Evolutionary conservation across 768 basidiomycete species (phyloP), one percentile per base, ranked within the genome.

Genomic region (Tylopilus balloui): DNA sequence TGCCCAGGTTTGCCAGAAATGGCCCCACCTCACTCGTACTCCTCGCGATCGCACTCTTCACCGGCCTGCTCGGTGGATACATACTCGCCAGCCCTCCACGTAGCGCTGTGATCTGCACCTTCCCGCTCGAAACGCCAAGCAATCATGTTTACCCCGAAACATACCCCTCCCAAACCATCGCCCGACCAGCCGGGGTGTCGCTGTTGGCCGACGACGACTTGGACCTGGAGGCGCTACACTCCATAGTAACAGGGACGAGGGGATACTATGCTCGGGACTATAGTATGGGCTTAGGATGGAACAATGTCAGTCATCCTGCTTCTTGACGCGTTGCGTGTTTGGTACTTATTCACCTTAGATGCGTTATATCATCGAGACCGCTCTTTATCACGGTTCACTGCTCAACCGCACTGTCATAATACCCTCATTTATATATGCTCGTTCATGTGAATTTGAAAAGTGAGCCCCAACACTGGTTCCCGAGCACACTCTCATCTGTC

Each of bases 301-400:
- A 78, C 55, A 77, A 77, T 38, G 73, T 76, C 27, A 50, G 73
- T 36, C 10, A 35, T 25, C 12, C 19, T 44, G 11, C 14, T n/a
- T 31, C 14, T 25, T 23, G 9, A 8, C 23, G 6, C 44, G 27
- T 31, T 6, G 45, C 20, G 5, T 34, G 29, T 32, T 41, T 3
- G 21, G 24, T 27, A 21, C 54, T 51, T 31, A 58, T 20, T 19
- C 11, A 14, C 24, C 21, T 36, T 35, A 74, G 75, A 67, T 77
- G 67, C 71, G 75, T 17, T 77, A 77, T 52, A 78, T 77, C 50
- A 68, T 77, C 49, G 75, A 77, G 52, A 70, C 74, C 1, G 63
- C 72, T 9, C 53, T 77, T 15, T 45, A 74, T 13, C 76, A 77
- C 39, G 73, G 75, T n/a, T 53, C 59, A 21, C 55, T 76, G 6